Evolutionary conservation across 1,139 yeast genomes (phyloP), one percentile per base, ranked within the genome.

Genomic region (Pneumocystis canis): DNA sequence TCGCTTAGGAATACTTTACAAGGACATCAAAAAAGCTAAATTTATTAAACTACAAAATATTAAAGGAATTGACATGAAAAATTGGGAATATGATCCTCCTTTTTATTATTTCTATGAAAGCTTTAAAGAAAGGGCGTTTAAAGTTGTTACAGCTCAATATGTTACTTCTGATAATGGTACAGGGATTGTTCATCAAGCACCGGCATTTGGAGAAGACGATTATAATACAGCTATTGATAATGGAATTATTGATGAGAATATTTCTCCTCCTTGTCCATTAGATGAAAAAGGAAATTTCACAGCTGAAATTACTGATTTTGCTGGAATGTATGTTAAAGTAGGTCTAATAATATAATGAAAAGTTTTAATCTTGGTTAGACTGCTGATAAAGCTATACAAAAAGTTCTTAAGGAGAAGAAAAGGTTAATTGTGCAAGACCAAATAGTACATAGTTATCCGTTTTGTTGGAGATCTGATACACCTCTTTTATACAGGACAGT

Each of bases 391-490:
- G 81, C 81, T 71, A 90, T 92, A 72, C 89, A 92, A 75, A 90
- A 89, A 77, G 77, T 80, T 69, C 80, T 92, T 73, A 87, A 94
- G 67, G 89, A 83, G 65, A 75, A 79, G 58, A 97, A 95, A 62
- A 82, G 86, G 70, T 70, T 94, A 59, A 78, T 92, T 69, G 82
- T 84, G 61, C 85, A 84, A 66, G 79, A 89, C 60, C 97, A 92
- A 79, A 79, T 92, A 67, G 84, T 84, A 78, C 99, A 92, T 81
- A 86, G 95, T 75, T 92, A 92, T 75, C 98, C 99, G 71, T 92
- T 92, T 85, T 92, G 99, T 79, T 92, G 99, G 99, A 86, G 99
- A 82, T 90, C 97, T 2, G 98, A 92, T 74, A 94, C 99, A 56
- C 99, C 99, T 62, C 83, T 92, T 74, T 77, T 92, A 70, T 94